phyloP scores from a whole-genome alignment of 495 filamentous ascomycete species.

The Aspergillus avenaceus region DNA sequence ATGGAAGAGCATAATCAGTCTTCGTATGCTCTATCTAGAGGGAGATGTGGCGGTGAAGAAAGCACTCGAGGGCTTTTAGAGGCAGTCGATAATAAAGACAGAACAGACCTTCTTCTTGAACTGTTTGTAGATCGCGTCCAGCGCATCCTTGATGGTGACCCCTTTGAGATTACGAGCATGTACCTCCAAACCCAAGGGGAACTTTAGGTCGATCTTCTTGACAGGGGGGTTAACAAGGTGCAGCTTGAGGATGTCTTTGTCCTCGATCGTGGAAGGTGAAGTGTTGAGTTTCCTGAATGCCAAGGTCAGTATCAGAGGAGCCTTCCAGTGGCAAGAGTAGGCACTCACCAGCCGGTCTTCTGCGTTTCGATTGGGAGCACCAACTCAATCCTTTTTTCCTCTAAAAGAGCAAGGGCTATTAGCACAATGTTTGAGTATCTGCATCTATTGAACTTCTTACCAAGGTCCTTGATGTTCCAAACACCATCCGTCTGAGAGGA shows the following conservation, averaged over 20 bases:
- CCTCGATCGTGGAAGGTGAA: conserved; percentile 68
- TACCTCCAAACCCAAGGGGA: conserved; percentile 81
- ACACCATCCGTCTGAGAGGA: conserved; percentile 67
- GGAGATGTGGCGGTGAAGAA: neutral
- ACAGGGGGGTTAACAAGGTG: conserved; percentile 73
- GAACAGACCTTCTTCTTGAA: conserved; percentile 82
- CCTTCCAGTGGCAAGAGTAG: neutral
- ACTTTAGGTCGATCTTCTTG: conserved; percentile 90
- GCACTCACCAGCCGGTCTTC: conserved; percentile 77
- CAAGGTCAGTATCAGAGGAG: conserved; percentile 6
- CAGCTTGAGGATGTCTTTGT: conserved; percentile 78
- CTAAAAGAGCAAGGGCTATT: conserved; percentile 48
- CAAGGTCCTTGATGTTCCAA: conserved; percentile 79
- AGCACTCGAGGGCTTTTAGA: too few species aligned
- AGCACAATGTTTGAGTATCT: conserved; percentile 12
- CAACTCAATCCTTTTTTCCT: conserved; percentile 68
- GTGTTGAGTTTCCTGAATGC: conserved; percentile 85
- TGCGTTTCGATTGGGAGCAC: conserved; percentile 84
- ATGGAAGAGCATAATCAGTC: conserved; percentile 10
- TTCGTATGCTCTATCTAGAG: neutral
- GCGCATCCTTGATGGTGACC: conserved; percentile 90
- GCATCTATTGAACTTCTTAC: conserved; percentile 49
- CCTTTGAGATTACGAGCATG: conserved; percentile 86
- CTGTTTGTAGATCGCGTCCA: conserved; percentile 90
- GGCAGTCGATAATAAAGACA: too few species aligned